A percentile compares a stretch with the other conserved stretches of the same genome.
These are phyloP conservation scores for Diaporthe velutina DNA, from an alignment of 2,329 filamentous ascomycete species.

Conservation along the genomic window DNA sequence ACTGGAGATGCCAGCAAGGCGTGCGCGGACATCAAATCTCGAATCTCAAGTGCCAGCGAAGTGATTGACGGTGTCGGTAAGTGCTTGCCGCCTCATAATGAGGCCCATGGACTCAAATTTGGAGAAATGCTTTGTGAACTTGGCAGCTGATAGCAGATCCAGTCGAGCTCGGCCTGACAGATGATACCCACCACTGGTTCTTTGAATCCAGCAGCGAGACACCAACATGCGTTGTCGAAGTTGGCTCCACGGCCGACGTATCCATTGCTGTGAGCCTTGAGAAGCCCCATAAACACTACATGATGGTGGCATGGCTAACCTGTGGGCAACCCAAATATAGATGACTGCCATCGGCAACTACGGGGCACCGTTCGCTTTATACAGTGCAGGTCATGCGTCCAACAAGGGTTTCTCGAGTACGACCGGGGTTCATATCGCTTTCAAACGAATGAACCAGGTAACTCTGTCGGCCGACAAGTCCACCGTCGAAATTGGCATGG, in stretches of 20 bases:
- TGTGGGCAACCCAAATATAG: neutral
- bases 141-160: neutral
- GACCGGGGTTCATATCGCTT: conserved; percentile 43
- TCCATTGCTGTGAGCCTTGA: conserved; percentile 41
- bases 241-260: conserved; percentile 43
- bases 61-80: neutral
- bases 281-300: neutral
- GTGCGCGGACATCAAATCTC: conserved; percentile 13
- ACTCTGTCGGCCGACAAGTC: conserved; percentile 41
- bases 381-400: conserved; percentile 45
- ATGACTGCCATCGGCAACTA: conserved; percentile 41
- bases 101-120: too few relatives aligned
- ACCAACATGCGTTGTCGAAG: conserved; percentile 46
- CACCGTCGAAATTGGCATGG: conserved; percentile 44
- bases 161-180: neutral
- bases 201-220: conserved; percentile 43
- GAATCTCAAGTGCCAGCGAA: neutral
- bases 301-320: neutral
- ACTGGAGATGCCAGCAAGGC: neutral
- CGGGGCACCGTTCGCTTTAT: conserved; percentile 44
- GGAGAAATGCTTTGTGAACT: neutral
- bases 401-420: conserved; percentile 48
- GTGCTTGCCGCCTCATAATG: conserved; percentile 45
- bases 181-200: conserved; percentile 46
- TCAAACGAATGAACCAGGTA: conserved; percentile 42